Evolutionary conservation across 202 grass and related monocot genomes (phyloP), one percentile per base, ranked within the genome.

Genomic region (Digitaria exilis): DNA sequence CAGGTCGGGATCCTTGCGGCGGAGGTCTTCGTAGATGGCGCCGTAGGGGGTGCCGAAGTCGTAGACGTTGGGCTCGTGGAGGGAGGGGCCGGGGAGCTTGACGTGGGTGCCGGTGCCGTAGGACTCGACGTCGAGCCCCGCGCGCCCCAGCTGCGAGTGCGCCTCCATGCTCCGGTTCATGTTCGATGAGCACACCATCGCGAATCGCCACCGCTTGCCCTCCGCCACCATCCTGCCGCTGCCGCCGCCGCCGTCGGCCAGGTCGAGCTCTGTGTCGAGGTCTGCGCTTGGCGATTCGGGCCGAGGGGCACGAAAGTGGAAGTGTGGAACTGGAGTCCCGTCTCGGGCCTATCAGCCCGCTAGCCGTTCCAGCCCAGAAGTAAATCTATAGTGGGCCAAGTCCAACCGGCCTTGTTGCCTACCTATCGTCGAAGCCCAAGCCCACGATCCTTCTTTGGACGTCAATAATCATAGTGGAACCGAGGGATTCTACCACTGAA

Each of bases 161-260:
- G 96, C 93, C 80, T 96, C 96, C 96, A 98, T 98, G 91, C 96
- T 98, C 54, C 96, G 84, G 78, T 98, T 95, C 91, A 95, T 94
- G 93, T 98, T 98, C 26, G 96, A 98, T 18, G 96, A 98, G 70
- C 96, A 98, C 74, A 98, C 96, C 96, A 98, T 98, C 45, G 96
- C 96, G 89, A 88, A 91, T 69, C 89, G 85, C 78, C 88, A 88
- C 50, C 73, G 51, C 78, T 55, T 55, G 0, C 59, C 83, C 72
- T 66, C 73, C 14, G 56, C 83, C 17, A 6, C 73, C 87, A 82
- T 65, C 72, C 17, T 63, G 49, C 31, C 10, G 0, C 32, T 11
- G 0, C 81, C 17, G 9, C 49, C 34, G 57, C 63, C 57, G 80
- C 82, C 71, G 82, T 32, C 73, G 78, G 73, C 65, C 44, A 69